Base-by-base conservation (phyloP, 108 stramenopile genomes). In the Cafeteria roenbergensis region DNA sequence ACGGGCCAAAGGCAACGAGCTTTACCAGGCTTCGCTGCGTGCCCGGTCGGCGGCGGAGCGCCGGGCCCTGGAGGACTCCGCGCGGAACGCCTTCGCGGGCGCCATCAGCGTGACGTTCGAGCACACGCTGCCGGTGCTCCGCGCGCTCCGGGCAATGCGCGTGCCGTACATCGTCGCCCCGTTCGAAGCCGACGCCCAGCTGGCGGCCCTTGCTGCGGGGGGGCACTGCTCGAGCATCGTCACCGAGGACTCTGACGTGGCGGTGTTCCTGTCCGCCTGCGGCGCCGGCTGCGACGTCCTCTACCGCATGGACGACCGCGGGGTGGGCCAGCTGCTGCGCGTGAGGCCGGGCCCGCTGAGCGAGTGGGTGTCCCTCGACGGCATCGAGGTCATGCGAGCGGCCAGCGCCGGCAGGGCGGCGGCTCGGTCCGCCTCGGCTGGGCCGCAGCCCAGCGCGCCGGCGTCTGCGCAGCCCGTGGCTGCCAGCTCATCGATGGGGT, bases 221-320 rank as follows among this genome's bases (percentile, higher is more conserved):
- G n/a, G n/a, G n/a, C n/a, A n/a, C n/a, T n/a, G n/a, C n/a, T n/a
- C n/a, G n/a, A n/a, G n/a, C n/a, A n/a, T n/a, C n/a, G 73, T 96
- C n/a, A 87, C 90, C 32, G 97, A 99, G 77, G 97, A 99, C 81
- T 86, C 90, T 0, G 97, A 99, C 80, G 69, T 88, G 55, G 71
- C 96, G 35, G 86, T 80, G 6, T 84, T 85, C 68, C 92, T 93
- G 51, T 79, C 80, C 62, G 62, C 66, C 3, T 61, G 73, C 33
- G 21, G 37, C 20, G 34, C 36, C 22, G 2, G 24, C 24, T 28
- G 29, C 37, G 37, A 1, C 31, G 75, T 95, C 48, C 62, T 94
- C 29, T 99, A 88, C 80, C 93, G 91, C 70, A 69, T 88, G 33
- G 76, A 88, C 17, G 69, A 78, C 28, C 69, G 74, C 50, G 88